Conservation (phyloP, 2,329 filamentous ascomycete genomes). For the Botryotinia calthae region DNA sequence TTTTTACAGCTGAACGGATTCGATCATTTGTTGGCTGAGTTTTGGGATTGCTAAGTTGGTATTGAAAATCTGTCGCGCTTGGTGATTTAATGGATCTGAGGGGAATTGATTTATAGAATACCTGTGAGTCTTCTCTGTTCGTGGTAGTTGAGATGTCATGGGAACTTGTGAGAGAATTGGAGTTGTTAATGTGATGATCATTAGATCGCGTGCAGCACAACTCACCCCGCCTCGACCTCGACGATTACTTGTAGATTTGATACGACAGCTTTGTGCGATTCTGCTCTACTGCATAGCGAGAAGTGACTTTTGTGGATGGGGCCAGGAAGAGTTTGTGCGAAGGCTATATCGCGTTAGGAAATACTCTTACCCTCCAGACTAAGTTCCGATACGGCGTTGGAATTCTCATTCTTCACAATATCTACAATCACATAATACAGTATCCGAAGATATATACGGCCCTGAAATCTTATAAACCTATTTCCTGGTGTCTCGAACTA, state of each 20-base stretch:
- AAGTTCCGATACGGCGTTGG: background rate
- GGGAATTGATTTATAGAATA: background rate
- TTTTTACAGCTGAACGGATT: background rate
- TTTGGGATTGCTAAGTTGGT: background rate
- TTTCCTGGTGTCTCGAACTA: background rate
- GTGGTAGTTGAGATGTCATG: background rate
- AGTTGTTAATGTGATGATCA: background rate
- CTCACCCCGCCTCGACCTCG: constrained; percentile 11
- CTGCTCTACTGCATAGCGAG: background rate
- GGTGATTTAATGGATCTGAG: background rate
- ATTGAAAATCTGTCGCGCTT: background rate
- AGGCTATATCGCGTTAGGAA: background rate
- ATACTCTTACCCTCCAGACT: background rate
- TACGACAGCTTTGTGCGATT: background rate
- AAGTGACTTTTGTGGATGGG: background rate
- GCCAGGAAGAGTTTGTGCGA: background rate
- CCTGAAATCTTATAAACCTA: background rate
- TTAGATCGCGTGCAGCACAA: constrained; percentile 12
- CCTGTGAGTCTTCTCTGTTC: background rate
- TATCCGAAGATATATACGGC: background rate
- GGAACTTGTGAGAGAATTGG: background rate
- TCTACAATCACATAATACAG: constrained; percentile 4
- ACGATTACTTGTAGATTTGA: background rate
- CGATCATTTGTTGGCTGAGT: background rate
- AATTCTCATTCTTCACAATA: background rate